These are phyloP conservation scores for Penicillium expansum DNA, from an alignment of 2,329 filamentous ascomycete genomes.

Conservation along the genomic window DNA sequence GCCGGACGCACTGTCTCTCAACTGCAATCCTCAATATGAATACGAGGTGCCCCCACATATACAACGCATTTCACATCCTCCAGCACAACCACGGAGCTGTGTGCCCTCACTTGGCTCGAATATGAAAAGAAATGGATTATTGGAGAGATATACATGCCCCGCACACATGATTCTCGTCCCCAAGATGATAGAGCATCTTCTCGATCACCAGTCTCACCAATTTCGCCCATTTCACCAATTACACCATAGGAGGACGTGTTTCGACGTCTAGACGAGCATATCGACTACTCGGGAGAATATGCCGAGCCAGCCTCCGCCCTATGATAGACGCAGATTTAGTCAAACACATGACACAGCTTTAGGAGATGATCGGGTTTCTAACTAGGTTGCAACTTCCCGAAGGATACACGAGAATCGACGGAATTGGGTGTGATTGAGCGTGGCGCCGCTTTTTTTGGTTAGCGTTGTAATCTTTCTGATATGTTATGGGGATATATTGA, in stretches of 20 bases:
- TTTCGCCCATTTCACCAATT: conserved; percentile 1
- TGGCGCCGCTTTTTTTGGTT: neutral
- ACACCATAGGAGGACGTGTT: neutral
- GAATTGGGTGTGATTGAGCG: neutral
- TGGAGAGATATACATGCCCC: neutral
- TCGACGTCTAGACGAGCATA: neutral
- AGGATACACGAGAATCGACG: conserved; percentile 16
- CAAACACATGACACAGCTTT: conserved; percentile 8
- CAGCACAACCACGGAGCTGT: conserved; percentile 8
- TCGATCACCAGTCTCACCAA: neutral
- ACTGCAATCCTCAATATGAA: neutral
- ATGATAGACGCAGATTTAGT: conserved; percentile 24
- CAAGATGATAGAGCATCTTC: neutral
- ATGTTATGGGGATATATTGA: neutral
- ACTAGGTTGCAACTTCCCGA: conserved; percentile 27
- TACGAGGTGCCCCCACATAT: neutral
- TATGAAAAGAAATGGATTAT: conserved; percentile 31
- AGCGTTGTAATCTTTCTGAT: neutral
- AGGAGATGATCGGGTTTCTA: conserved; percentile 13
- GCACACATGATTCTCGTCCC: neutral
- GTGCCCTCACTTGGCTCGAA: conserved; percentile 32
- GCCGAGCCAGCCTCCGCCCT: conserved; percentile 28
- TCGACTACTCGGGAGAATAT: neutral
- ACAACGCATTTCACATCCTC: neutral
- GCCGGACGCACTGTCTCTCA: neutral